Base-by-base conservation (phyloP, 495 filamentous ascomycete species). In the Choiromyces venosus region DNA sequence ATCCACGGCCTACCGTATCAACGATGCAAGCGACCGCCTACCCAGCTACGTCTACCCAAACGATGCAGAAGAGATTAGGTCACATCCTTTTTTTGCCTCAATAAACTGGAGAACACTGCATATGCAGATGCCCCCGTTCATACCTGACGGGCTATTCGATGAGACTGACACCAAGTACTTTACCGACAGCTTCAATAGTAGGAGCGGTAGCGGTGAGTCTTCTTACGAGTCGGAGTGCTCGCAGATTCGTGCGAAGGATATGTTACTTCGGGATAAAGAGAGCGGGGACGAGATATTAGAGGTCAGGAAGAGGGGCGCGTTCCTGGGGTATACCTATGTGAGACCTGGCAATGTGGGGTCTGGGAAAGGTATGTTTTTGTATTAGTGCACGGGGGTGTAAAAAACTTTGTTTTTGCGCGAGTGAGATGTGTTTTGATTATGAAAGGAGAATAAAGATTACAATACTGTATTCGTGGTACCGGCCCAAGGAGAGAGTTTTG, bases 111-210 rank as follows among this genome's bases (percentile, higher is more conserved):
- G 89, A 36, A 84, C 85, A 0, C 82, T 92, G 37, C 92, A 94
- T 78, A 79, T 87, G 21, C 85, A 87, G 68, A 82, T 84, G 42
- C 93, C 94, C 16, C 94, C 93, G 6, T 91, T 92, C 74, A 84
- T 96, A 8, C 94, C 94, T 4, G 83, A 85, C 52, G 82, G 82
- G 35, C 89, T 96, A 39, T 86, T 84, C 40, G 84, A 85, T 36
- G 85, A 87, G 78, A 93, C 94, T 72, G 93, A 97, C 75, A 97
- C 93, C 18, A 90, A 91, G 71, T 97, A 96, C 81, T 97, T 97
- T 74, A 91, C 96, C 68, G 91, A 94, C 68, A 90, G 25, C 12
- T 61, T 33, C 52, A 61, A 14, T 14, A 61, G 52, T 29, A 18
- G 10, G 25, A 33, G 90, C 75, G 18, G 84, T 84, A 75, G 81